Base-by-base conservation (phyloP, 2,329 filamentous ascomycete species). In the Nectriaceae sp. region DNA sequence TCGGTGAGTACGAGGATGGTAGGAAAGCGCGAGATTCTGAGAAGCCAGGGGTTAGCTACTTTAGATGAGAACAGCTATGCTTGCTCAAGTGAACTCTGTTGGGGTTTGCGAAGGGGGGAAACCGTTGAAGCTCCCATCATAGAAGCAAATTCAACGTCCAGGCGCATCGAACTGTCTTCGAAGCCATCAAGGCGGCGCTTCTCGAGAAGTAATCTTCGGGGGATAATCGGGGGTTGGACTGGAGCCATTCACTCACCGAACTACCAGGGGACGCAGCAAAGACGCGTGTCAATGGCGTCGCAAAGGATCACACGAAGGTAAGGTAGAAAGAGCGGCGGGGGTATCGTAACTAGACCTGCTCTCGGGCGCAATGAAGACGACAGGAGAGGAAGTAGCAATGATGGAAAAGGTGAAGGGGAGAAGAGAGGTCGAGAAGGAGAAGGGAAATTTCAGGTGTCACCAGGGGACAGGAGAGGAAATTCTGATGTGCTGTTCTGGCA, bases 331-430 rank as follows among this genome's bases (percentile, higher is more conserved):
- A 47, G 55, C 57, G 45, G 46, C 43, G 24, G 22, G 44, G 19
- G 42, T 55, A 50, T 55, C 47, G 47, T 56, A 44, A 44, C 49
- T 43, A 48, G 46, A 55, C 59, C 58, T 49, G 44, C 57, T 63
- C 61, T 60, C 59, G 59, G 55, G 58, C 61, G 59, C 57, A 50
- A 60, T 50, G 50, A 47, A 47, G 24, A 48, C 57, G 57, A 61
- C 60, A 55, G 11, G 52, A 56, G 56, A 60, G 64, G 66, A 67
- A 69, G 65, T 67, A 68, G 65, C 66, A 68, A 70, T 69, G 68
- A 69, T 64, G 65, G 59, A 60, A 54, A 56, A 54, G 60, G 54
- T 60, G 60, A 52, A 50, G 53, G 52, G 56, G 53, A 50, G 54
- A 59, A 56, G 52, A 54, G 53, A 40, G 43, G 45, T 51, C 50